Evolutionary conservation across 2,329 filamentous ascomycete species (phyloP).

Genomic region (Exutisphaerella laricina): DNA sequence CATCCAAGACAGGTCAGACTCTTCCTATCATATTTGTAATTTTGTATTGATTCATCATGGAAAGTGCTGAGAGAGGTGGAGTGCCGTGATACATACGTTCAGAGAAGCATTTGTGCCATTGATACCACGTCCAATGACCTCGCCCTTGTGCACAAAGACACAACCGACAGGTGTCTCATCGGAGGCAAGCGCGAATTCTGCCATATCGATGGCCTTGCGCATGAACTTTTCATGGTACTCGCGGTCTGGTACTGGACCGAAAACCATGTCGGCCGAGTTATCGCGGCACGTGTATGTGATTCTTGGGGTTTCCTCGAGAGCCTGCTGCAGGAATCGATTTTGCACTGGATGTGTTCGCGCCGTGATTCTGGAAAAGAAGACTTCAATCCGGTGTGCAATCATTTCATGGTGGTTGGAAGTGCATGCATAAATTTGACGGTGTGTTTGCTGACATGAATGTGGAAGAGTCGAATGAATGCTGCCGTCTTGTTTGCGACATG

Average conservation of each 20-base stretch:
- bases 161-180: conserved; percentile 97
- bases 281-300: no score
- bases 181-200: conserved; percentile 72
- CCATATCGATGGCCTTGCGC: conserved; percentile 82
- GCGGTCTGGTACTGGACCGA: conserved; percentile 36
- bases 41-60: not conserved
- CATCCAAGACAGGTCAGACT: conserved; percentile 1
- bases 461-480: not conserved
- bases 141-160: conserved; percentile 75
- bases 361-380: no score
- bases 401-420: not conserved
- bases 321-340: no score
- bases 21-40: conserved; percentile 3
- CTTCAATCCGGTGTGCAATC: not conserved
- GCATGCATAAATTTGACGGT: not conserved
- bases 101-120: conserved; percentile 92
- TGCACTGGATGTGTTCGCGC: no score
- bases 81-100: conserved; percentile 44
- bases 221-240: conserved; percentile 62
- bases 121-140: conserved; percentile 84
- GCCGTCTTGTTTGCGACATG: not conserved
- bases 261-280: conserved; percentile 24
- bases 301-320: no score
- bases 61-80: not conserved
- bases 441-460: not conserved